A percentile compares a stretch with the other conserved stretches of the same genome.
These are phyloP conservation scores for Barbatosphaeria neglecta DNA, from an alignment of 495 filamentous ascomycete genomes.

Conservation along the genomic window DNA sequence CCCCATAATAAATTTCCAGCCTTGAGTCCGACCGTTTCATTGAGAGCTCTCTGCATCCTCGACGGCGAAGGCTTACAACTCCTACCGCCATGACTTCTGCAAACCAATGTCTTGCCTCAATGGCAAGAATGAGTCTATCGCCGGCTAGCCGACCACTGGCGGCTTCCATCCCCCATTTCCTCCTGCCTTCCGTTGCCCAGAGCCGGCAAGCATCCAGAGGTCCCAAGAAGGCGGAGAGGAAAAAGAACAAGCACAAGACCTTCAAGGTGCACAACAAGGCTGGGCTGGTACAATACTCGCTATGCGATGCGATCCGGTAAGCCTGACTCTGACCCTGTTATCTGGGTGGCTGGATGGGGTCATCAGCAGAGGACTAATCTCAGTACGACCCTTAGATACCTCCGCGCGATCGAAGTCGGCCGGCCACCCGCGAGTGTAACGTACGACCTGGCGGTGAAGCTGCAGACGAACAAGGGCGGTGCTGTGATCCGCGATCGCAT, in stretches of 20 bases:
- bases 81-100: constrained; percentile 27
- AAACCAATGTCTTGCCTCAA: constrained; percentile 45
- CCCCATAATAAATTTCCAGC: constrained; percentile 1
- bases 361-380: not conserved
- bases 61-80: not conserved
- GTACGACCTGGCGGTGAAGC: constrained; percentile 75
- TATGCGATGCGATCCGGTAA: constrained; percentile 91
- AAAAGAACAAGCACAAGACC: constrained; percentile 54
- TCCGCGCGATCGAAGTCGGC: constrained; percentile 87
- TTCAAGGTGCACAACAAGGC: constrained; percentile 45
- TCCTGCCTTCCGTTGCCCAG: constrained; percentile 25
- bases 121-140: constrained; percentile 45
- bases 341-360: not conserved
- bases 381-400: constrained; percentile 45
- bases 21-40: constrained; percentile 1
- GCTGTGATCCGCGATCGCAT: constrained; percentile 77
- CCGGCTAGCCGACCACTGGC: constrained; percentile 18
- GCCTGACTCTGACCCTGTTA: too few species aligned
- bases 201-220: constrained; percentile 26
- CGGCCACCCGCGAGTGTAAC: constrained; percentile 56
- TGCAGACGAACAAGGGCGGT: constrained; percentile 71
- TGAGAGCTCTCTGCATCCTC: constrained; percentile 2
- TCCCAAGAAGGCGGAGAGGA: constrained; percentile 36
- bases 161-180: constrained; percentile 28
- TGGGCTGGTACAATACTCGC: constrained; percentile 55